phyloP scores from a whole-genome alignment of 768 basidiomycete species.

The Suillus discolor region DNA sequence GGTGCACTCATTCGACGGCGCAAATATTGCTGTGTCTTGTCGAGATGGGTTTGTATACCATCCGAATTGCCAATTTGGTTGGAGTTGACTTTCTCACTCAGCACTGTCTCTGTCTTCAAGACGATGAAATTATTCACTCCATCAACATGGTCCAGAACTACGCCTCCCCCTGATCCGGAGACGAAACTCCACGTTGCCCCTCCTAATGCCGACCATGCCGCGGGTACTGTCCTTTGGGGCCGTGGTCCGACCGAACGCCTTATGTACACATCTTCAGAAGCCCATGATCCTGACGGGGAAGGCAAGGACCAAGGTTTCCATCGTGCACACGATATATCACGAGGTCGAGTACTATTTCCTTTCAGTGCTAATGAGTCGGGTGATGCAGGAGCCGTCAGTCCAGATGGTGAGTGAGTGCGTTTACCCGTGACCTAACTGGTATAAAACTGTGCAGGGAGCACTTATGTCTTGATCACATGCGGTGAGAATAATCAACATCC shows the following conservation, averaged over 20 bases:
- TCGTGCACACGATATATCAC: conserved; percentile 48
- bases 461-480: conserved; percentile 35
- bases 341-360: conserved; percentile 24
- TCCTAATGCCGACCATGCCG: conserved; percentile 25
- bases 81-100: conserved; percentile 12
- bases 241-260: conserved; percentile 35
- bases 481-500: conserved; percentile 29
- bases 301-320: conserved; percentile 44
- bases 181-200: conserved; percentile 21
- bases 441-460: conserved; percentile 16
- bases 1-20: conserved; percentile 44
- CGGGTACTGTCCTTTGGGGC: conserved; percentile 61
- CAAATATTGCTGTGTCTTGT: conserved; percentile 40
- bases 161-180: conserved; percentile 13
- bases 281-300: conserved; percentile 18
- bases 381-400: conserved; percentile 50
- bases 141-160: conserved; percentile 17
- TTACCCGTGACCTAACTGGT: neutral
- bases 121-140: conserved; percentile 24
- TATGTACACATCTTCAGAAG: conserved; percentile 63
- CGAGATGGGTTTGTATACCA: conserved; percentile 28
- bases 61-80: neutral
- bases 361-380: conserved; percentile 55
- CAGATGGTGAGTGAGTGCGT: conserved; percentile 40
- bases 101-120: conserved; percentile 24